Evolutionary conservation across 106 monocot species (phyloP).

Genomic region (Narthecium ossifragum): DNA sequence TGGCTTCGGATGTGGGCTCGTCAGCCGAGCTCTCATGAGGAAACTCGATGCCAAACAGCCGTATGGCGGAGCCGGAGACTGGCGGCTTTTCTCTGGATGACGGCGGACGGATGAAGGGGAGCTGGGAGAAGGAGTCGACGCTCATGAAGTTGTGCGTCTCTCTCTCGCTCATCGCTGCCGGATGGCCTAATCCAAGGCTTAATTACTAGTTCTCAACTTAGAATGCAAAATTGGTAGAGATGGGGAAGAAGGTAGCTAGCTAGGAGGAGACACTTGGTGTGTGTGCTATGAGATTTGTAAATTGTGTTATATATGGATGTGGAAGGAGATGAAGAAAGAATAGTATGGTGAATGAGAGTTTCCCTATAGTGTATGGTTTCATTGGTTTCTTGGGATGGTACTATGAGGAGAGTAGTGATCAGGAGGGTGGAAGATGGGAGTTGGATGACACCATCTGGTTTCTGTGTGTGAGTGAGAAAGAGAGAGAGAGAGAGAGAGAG

Average conservation of each 20-base stretch:
- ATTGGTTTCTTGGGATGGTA: not conserved
- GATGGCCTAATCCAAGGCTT: too few relatives aligned
- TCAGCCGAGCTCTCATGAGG: constrained; percentile 11
- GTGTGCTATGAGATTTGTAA: not conserved
- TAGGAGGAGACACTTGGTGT: not conserved
- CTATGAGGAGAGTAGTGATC: not conserved
- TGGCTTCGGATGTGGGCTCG: not conserved
- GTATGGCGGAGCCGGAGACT: constrained; percentile 30
- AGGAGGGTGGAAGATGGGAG: not conserved
- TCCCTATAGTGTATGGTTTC: too few relatives aligned
- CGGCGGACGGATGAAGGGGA: constrained; percentile 66
- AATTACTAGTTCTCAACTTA: too few relatives aligned
- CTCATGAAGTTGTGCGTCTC: constrained; percentile 62
- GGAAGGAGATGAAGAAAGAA: too few relatives aligned
- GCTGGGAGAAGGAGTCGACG: constrained; percentile 87
- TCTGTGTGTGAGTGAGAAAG: too few relatives aligned
- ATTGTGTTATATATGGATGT: not conserved
- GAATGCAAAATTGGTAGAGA: not conserved
- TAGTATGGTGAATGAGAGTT: too few relatives aligned
- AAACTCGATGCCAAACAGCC: constrained; percentile 76
- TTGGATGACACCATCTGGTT: too few relatives aligned
- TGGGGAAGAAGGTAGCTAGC: too few relatives aligned
- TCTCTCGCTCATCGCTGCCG: constrained; percentile 36
- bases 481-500: not conserved
- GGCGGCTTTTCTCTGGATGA: constrained; percentile 15